Percentiles rank a stretch among this genome's conserved stretches.
Conservation (phyloP, 225 moss, liverwort and hornwort genomes). For the Bryum argenteum region DNA sequence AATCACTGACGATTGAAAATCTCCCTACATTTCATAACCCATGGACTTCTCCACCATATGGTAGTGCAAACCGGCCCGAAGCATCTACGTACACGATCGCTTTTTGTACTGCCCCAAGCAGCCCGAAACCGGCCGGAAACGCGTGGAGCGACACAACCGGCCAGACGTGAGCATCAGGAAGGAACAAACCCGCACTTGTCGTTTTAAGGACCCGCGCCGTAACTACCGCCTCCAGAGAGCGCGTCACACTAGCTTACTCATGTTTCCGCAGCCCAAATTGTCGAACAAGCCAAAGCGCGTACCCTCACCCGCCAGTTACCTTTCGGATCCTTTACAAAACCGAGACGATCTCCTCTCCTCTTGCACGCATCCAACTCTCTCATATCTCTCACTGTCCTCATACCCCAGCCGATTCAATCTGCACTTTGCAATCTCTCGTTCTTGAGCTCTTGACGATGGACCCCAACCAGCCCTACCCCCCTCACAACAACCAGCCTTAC, state of each 20-base stretch:
- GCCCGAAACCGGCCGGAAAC: not conserved
- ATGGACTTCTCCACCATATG: too few relatives aligned
- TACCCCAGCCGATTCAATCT: too few relatives aligned
- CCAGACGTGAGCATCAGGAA: not conserved
- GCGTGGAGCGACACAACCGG: conserved; percentile 4
- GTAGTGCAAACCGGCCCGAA: too few relatives aligned
- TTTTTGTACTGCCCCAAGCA: too few relatives aligned
- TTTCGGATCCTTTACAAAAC: not conserved
- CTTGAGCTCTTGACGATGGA: conserved; percentile 27
- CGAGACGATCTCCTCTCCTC: too few relatives aligned
- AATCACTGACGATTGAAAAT: too few relatives aligned
- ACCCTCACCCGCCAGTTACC: too few relatives aligned
- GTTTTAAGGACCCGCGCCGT: not conserved
- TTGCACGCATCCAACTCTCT: not conserved
- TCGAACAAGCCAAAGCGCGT: conserved; percentile 20
- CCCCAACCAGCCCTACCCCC: conserved; percentile 41
- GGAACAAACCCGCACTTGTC: too few relatives aligned
- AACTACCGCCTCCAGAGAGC: conserved; percentile 10
- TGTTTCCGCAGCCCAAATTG: not conserved
- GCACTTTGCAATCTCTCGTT: too few relatives aligned
- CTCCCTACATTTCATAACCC: too few relatives aligned
- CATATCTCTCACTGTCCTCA: too few relatives aligned
- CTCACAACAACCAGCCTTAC: conserved; percentile 20
- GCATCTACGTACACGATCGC: too few relatives aligned
- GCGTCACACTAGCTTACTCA: conserved; percentile 17